These are phyloP conservation scores for Acer saccharum DNA, from an alignment of 345 rosid species.

Conservation along the genomic window DNA sequence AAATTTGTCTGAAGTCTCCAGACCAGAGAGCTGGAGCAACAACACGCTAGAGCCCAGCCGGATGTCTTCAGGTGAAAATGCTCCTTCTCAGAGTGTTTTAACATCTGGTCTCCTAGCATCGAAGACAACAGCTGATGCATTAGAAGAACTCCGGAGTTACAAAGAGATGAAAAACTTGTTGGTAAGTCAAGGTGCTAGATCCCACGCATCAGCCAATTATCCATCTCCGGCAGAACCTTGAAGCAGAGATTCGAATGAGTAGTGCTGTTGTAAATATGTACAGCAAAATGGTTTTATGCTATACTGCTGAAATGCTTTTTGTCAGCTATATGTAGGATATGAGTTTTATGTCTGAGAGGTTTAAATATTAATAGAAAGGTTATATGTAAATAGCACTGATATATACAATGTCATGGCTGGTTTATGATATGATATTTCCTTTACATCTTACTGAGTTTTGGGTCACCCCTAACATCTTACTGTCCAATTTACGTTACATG, in stretches of 20 bases:
- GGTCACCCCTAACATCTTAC: too few species aligned
- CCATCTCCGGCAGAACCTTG: constrained; percentile 23
- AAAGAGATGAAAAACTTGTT: constrained; percentile 61
- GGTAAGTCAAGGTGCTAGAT: constrained; percentile 51
- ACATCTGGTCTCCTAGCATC: constrained; percentile 51
- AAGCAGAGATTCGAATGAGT: constrained; percentile 20
- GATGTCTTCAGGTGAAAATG: constrained; percentile 30
- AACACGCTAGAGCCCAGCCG: constrained; percentile 26
- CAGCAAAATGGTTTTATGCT: constrained; percentile 21
- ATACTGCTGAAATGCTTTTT: constrained; percentile 12
- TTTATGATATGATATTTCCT: background rate
- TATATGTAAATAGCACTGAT: constrained; percentile 16
- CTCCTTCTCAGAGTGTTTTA: constrained; percentile 38
- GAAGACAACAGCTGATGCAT: constrained; percentile 86
- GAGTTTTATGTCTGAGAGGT: constrained; percentile 7
- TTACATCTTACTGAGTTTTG: too few species aligned
- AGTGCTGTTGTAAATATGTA: constrained; percentile 30
- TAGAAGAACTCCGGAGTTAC: constrained; percentile 80
- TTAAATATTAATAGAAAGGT: background rate
- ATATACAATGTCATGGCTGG: background rate
- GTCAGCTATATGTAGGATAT: background rate
- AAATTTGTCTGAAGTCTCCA: constrained; percentile 34
- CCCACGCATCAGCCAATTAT: constrained; percentile 23
- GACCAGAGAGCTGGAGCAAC: constrained; percentile 34
- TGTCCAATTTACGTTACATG: too few species aligned